Conservation (phyloP, 1,284 basidiomycete species). For the Sanghuangporus sanghuang region DNA sequence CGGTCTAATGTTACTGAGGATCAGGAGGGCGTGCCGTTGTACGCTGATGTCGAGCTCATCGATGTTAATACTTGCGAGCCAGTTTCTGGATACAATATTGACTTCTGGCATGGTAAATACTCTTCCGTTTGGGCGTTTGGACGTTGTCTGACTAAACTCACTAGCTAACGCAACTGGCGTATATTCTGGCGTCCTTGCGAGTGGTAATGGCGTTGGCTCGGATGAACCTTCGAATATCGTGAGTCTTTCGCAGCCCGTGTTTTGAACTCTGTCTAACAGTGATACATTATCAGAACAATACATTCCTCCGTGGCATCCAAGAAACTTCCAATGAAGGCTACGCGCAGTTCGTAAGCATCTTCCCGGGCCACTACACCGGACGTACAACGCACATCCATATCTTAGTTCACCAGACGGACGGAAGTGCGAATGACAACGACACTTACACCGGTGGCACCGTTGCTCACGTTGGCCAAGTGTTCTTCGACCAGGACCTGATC, state of each 20-base stretch:
- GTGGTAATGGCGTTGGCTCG: slow-evolving; percentile 3
- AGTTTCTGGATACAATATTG: slow-evolving; percentile 8
- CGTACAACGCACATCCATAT: slow-evolving; percentile 4
- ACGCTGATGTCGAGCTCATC: slow-evolving; percentile 44
- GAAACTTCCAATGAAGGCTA: slow-evolving; percentile 1
- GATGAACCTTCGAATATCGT: slow-evolving; percentile 1
- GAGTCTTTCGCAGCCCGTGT: neutral
- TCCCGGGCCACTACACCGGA: slow-evolving; percentile 5
- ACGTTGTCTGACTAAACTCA: neutral
- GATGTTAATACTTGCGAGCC: slow-evolving; percentile 44
- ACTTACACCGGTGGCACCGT: slow-evolving; percentile 4
- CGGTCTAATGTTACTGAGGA: slow-evolving; percentile 21
- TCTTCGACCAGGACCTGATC: slow-evolving; percentile 9
- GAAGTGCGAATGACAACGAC: neutral
- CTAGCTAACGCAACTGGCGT: slow-evolving; percentile 9
- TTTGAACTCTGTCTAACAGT: neutral
- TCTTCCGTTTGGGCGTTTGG: neutral
- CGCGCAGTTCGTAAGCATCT: slow-evolving; percentile 2
- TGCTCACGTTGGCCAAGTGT: slow-evolving; percentile 5
- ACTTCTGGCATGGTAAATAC: slow-evolving; percentile 2
- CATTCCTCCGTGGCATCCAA: slow-evolving; percentile 8
- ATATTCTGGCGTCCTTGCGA: slow-evolving; percentile 4
- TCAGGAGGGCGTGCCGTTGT: slow-evolving; percentile 30
- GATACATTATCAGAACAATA: neutral
- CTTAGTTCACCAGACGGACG: slow-evolving; percentile 8